Evolutionary conservation across 257 asterid species (phyloP), one percentile per base, ranked within the genome.

Genomic region (Ballota nigra): DNA sequence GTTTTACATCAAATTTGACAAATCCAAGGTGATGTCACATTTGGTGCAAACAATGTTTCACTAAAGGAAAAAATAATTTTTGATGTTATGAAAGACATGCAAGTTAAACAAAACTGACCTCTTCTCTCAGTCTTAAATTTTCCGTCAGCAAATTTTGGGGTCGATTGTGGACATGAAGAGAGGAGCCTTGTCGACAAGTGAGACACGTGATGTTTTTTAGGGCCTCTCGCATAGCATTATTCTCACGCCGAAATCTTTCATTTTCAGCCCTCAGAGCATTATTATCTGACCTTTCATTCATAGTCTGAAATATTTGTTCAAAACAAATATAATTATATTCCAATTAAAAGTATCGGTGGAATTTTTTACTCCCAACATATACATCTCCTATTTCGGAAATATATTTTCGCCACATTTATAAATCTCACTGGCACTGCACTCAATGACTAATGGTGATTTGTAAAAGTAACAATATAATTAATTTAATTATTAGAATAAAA

Each of bases 241-340:
- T 87, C 74, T 85, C 87, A 22, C 75, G 55, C 0, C 45, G 83
- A 0, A 82, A 49, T 69, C 69, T 80, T 55, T 85, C 87, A 67
- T 87, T 87, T 36, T 85, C 85, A 1, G 74, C 8, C 20, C 73
- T 75, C 8, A 87, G 86, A 18, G 70, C 16, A 65, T 36, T 75
- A 63, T 85, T 85, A 11, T 78, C 82, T 31, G 81, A 70, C 74
- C 64, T 80, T n/a, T 84, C 87, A 45, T 63, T 68, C 8, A 67
- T 83, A 8, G 78, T 72, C 94, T 85, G 67, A 12, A 45, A 72
- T 1, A 69, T 36, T 20, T 38, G 19, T 10, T 31, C 3, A 4
- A 11, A 47, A 61, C 10, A 43, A 3, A 47, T 7, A 1, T 60
- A 28, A 26, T 7, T 26, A 15, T 6, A 67, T 28, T 20, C 20